phyloP scores from a whole-genome alignment of 192 early-diverging fungal species.

The Linnemannia schmuckeri region DNA sequence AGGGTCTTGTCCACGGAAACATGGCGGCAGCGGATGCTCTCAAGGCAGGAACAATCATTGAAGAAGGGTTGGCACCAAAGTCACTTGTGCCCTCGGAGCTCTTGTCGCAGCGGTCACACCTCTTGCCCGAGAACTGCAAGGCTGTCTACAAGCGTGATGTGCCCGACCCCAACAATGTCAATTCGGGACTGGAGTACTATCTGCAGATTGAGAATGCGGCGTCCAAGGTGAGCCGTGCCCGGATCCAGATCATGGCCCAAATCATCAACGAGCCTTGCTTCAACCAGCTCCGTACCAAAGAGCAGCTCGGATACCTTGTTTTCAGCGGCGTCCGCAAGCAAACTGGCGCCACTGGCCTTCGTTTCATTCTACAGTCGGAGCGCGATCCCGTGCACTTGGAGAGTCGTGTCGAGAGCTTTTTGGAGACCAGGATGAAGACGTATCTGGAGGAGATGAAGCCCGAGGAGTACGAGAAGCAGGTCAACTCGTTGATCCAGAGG shows the following conservation, averaged over 20 bases:
- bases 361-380: slow-evolving; percentile 92
- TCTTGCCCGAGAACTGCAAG: slow-evolving; percentile 65
- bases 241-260: slow-evolving; percentile 81
- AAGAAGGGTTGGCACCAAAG: slow-evolving; percentile 70
- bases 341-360: slow-evolving; percentile 81
- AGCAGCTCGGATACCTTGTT: slow-evolving; percentile 86
- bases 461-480: slow-evolving; percentile 82
- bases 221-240: slow-evolving; percentile 73
- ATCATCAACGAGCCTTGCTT: slow-evolving; percentile 93
- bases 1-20: slow-evolving; percentile 93
- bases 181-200: slow-evolving; percentile 90
- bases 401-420: slow-evolving; percentile 83
- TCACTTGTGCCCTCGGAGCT: slow-evolving; percentile 70
- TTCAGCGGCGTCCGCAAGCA: slow-evolving; percentile 79
- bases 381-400: slow-evolving; percentile 84
- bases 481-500: slow-evolving; percentile 76
- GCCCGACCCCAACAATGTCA: slow-evolving; percentile 85
- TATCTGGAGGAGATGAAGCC: slow-evolving; percentile 75
- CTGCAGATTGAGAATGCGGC: slow-evolving; percentile 83
- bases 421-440: slow-evolving; percentile 59
- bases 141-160: slow-evolving; percentile 69
- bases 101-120: slow-evolving; percentile 64
- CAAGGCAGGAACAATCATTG: slow-evolving; percentile 69
- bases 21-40: slow-evolving; percentile 76
- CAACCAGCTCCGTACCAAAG: slow-evolving; percentile 94